Evolutionary conservation across 129 eudicot species (phyloP), one percentile per base, ranked within the genome.

Genomic region (Flaveria linearis): DNA sequence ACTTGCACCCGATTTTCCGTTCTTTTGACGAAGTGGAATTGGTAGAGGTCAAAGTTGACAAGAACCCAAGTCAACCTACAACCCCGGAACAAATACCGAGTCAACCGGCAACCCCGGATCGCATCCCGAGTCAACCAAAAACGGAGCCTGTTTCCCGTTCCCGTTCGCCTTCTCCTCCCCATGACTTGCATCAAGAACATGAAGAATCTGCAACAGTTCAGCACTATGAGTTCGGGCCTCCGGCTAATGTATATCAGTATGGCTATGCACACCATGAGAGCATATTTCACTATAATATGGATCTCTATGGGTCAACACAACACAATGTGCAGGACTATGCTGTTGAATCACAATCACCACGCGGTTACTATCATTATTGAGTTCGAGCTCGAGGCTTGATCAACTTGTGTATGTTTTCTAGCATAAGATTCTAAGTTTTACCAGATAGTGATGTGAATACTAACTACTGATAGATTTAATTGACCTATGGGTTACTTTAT

Each of bases 1-100:
- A 95, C 72, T 76, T 95, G 80, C 99, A 95, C 76, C 97, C 97
- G 9, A 87, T 91, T 33, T 95, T 95, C 85, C 87, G 10, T 69
- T 87, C 97, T 11, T 89, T 89, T 76, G 92, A 95, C 66, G 92
- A 89, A 86, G 89, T 89, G 28, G 94, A 91, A 56, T 70, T 87
- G 74, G 82, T 76, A 28, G 97, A 95, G 56, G 88, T 88, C 12
- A 83, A 69, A 58, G 88, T 88, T 7, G 99, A 91, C 22, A 86
- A 84, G 79, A 81, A 72, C 73, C 85, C 78, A 16, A 75, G 71
- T 11, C 63, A 75, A 75, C 71, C 88, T 7, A 67, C 77, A 13
- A 85, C 87, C 8, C 69, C 46, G 16, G 68, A 81, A 51, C 82
- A 71, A 41, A 49, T 39, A 46, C 76, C 82, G 1, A 83, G 84